Conservation (phyloP, 257 asterid species). For the Gentiana dahurica region DNA sequence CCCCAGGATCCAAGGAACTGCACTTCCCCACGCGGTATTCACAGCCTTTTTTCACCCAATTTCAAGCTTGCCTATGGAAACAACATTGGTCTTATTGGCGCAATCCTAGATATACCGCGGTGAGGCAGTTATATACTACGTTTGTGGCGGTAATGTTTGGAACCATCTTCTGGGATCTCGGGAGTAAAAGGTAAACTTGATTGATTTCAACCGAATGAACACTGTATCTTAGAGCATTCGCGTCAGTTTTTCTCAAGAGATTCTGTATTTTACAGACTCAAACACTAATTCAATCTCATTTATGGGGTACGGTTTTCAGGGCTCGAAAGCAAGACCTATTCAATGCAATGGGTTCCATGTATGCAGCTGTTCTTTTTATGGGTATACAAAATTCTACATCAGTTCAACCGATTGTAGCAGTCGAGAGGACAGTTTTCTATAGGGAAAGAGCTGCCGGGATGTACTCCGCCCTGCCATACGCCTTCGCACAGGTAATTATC, state of each 20-base stretch:
- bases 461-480: constrained; percentile 90
- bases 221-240: neutral
- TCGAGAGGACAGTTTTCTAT: constrained; percentile 69
- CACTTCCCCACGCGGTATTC: constrained; percentile 70
- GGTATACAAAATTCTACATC: constrained; percentile 81
- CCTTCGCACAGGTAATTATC: constrained; percentile 65
- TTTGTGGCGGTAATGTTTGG: constrained; percentile 81
- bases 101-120: constrained; percentile 80
- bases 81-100: constrained; percentile 88
- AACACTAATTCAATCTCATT: neutral
- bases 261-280: neutral
- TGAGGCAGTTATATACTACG: constrained; percentile 72
- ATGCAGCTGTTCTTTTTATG: constrained; percentile 73
- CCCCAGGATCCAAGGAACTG: constrained; percentile 41
- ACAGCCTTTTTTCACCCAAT: constrained; percentile 57
- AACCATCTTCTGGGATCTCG: constrained; percentile 85
- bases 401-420: constrained; percentile 70
- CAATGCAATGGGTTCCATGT: constrained; percentile 98
- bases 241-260: neutral
- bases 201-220: neutral
- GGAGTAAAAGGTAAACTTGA: constrained; percentile 54
- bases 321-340: constrained; percentile 64
- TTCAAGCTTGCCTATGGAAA: constrained; percentile 87
- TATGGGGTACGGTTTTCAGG: constrained; percentile 23
- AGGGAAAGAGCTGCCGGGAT: constrained; percentile 94